Evolutionary conservation across 176 grass and related monocot species (phyloP).

Genomic region (Oryza australiensis): DNA sequence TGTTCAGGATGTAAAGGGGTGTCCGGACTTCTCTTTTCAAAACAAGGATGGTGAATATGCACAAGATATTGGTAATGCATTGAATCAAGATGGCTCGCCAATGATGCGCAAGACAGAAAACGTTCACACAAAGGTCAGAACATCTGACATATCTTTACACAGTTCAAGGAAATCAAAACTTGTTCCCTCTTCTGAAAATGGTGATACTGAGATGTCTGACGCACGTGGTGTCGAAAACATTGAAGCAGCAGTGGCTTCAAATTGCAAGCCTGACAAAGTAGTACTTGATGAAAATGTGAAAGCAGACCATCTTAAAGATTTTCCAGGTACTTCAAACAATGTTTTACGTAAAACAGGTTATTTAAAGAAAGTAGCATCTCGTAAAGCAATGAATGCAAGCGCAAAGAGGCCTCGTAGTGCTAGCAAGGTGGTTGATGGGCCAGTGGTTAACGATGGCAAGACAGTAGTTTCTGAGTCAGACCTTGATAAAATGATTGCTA

Average conservation of each 20-base stretch:
- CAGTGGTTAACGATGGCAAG: constrained; percentile 10
- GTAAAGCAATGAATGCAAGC: constrained; percentile 10
- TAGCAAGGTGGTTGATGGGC: constrained; percentile 37
- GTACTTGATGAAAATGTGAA: constrained; percentile 32
- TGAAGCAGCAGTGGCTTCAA: neutral
- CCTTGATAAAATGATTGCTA: constrained; percentile 24
- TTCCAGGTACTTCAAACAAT: constrained; percentile 21
- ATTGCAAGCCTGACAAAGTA: constrained; percentile 26
- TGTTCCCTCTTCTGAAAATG: constrained; percentile 15
- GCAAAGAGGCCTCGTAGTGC: neutral
- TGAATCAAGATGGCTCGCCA: constrained; percentile 37
- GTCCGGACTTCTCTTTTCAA: constrained; percentile 21
- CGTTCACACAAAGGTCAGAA: neutral
- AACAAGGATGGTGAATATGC: constrained; percentile 20
- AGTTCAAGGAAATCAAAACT: constrained; percentile 28
- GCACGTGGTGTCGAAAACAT: constrained; percentile 1
- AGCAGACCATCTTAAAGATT: constrained; percentile 6
- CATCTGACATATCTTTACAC: constrained; percentile 7
- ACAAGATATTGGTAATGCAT: constrained; percentile 12
- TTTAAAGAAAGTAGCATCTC: constrained; percentile 19
- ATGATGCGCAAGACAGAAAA: constrained; percentile 8
- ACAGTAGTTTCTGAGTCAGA: constrained; percentile 16
- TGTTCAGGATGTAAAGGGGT: constrained; percentile 24
- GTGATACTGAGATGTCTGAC: constrained; percentile 28
- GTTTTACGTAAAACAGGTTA: neutral